Base-by-base conservation (phyloP, 202 grass and related monocot species). In the Zoysia matrella region DNA sequence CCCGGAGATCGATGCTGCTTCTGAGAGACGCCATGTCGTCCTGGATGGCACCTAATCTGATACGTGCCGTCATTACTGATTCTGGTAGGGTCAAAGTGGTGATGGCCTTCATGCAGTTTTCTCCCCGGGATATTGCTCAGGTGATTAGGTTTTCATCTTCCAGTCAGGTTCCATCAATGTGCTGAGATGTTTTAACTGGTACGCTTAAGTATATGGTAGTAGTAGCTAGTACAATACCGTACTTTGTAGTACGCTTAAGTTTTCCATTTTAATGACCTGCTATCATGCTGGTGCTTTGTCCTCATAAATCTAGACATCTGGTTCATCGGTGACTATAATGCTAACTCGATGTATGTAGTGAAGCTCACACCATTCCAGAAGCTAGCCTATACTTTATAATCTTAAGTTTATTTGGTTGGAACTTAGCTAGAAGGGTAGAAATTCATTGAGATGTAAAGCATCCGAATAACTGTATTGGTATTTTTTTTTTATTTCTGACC, bases 11-110 rank as follows among this genome's bases (percentile, higher is more conserved):
- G 8, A 6, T 76, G 40, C 64, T 54, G 40, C 65, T 47, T 81
- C 48, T 81, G 6, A 69, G 72, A 64, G 18, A 76, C 63, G 78
- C 64, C 18, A 86, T 86, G 41, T 5, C 47, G 65, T 65, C 65
- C 69, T 86, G 84, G 84, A 63, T 86, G 64, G 0, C 54, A 16
- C 71, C 71, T 11, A 52, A n/a, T 54, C 39, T 75, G 55, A 54
- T 76, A 46, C 7, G 44, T 2, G 9, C 10, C 5, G 63, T 86
- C 13, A 11, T 86, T 15, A 52, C 8, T 2, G 78, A 86, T 70
- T 75, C 64, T 0, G 81, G 39, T 48, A 81, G 64, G 69, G 55
- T 86, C 12, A 69, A 7, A 50, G 78, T 86, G 63, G 16, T 86
- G 47, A 39, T 74, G 16, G 76, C 76, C 39, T 86, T 86, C 11